Conservation (phyloP, 306 rosid genomes). For the Gastrolobium villosum region DNA sequence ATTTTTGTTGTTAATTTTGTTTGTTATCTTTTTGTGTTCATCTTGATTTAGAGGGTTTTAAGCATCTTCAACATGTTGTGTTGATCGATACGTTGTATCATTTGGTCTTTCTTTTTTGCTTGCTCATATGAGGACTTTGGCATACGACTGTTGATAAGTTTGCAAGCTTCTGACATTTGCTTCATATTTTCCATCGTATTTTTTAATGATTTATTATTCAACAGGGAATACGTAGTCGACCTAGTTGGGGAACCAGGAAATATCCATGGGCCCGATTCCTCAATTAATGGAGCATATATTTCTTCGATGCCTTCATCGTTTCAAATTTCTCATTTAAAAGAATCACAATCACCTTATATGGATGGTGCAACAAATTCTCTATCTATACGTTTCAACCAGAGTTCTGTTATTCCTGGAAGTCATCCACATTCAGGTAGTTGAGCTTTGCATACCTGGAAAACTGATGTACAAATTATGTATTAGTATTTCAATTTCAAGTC, state of each 20-base stretch:
- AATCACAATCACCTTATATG: conserved; percentile 67
- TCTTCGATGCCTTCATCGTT: conserved; percentile 85
- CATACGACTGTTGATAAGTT: conserved; percentile 15
- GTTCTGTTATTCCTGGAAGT: conserved; percentile 58
- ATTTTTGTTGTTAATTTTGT: background rate
- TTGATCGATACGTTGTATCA: conserved; percentile 17
- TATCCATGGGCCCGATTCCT: conserved; percentile 91
- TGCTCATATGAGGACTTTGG: conserved; percentile 34
- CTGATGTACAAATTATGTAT: conserved; percentile 31
- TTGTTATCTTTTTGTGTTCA: conserved; percentile 16
- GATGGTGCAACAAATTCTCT: conserved; percentile 58
- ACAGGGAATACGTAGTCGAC: conserved; percentile 98
- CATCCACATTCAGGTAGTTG: conserved; percentile 62
- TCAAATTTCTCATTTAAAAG: conserved; percentile 84
- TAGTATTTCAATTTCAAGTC: conserved; percentile 34
- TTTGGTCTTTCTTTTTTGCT: conserved; percentile 6
- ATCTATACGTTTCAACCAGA: conserved; percentile 51
- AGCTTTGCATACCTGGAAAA: conserved; percentile 43
- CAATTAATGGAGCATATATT: conserved; percentile 87
- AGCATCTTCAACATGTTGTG: conserved; percentile 44
- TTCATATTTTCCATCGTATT: conserved; percentile 1
- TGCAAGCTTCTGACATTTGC: conserved; percentile 15
- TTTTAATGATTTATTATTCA: conserved; percentile 25
- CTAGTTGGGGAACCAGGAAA: conserved; percentile 98
- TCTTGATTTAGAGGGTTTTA: conserved; percentile 3